A percentile compares a stretch with the other conserved stretches of the same genome.
These are phyloP conservation scores for Megacollybia marginata DNA, from an alignment of 768 basidiomycete species.

Conservation along the genomic window DNA sequence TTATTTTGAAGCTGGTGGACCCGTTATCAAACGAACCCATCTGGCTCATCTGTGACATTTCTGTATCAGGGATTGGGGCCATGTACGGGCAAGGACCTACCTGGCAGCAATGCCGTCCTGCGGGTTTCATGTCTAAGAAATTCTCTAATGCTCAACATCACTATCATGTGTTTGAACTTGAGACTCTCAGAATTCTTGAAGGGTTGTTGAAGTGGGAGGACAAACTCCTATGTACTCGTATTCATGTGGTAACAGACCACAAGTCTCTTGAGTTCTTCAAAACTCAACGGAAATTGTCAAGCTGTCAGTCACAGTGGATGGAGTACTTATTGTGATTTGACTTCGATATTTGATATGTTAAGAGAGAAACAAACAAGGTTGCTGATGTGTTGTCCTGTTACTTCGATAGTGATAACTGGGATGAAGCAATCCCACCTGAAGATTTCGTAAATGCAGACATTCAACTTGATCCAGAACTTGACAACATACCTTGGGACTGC, in stretches of 20 bases:
- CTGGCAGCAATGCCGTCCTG: conserved; percentile 11
- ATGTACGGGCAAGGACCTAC: too few species aligned
- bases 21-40: too few species aligned
- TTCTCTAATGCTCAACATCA: conserved; percentile 17
- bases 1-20: not conserved
- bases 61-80: too few species aligned
- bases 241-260: conserved; percentile 15
- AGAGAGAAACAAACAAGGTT: not conserved
- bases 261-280: too few species aligned
- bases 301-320: conserved; percentile 5
- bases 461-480: not conserved
- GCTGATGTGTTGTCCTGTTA: not conserved
- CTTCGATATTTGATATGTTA: not conserved
- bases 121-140: conserved; percentile 17
- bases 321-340: conserved; percentile 3
- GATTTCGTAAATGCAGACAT: not conserved
- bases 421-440: not conserved
- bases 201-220: conserved; percentile 15
- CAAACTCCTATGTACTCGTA: too few species aligned
- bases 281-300: not conserved
- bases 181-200: conserved; percentile 4
- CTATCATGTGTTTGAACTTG: conserved; percentile 11
- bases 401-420: too few species aligned
- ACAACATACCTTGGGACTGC: not conserved
- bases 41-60: too few species aligned